These are phyloP conservation scores for Suillus ampliporus DNA, from an alignment of 768 basidiomycete genomes.

Conservation along the genomic window DNA sequence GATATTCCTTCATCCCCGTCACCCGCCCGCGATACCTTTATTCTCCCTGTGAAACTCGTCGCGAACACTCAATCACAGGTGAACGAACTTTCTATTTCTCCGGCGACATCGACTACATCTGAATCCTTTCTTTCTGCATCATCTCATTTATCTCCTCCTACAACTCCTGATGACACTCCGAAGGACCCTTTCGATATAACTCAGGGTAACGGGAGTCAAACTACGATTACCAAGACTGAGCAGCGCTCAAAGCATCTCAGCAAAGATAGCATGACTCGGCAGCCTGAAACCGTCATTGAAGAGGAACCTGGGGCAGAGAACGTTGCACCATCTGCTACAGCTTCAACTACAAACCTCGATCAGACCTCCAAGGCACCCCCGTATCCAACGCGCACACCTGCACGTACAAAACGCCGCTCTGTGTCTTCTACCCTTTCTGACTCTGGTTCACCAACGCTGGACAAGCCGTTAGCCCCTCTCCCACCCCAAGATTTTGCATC, in stretches of 20 bases:
- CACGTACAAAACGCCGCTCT: conserved; percentile 93
- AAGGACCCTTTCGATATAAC: conserved; percentile 50
- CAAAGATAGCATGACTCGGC: conserved; percentile 42
- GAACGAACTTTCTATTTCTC: conserved; percentile 47
- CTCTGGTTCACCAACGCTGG: conserved; percentile 53
- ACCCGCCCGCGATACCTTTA: conserved; percentile 36
- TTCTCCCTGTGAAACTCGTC: conserved; percentile 30
- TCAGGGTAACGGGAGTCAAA: conserved; percentile 55
- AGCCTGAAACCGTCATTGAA: conserved; percentile 58
- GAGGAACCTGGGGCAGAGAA: conserved; percentile 43
- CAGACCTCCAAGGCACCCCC: conserved; percentile 49
- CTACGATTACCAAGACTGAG: conserved; percentile 58
- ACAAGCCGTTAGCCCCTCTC: conserved; percentile 48
- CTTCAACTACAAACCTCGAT: conserved; percentile 32
- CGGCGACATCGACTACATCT: conserved; percentile 48
- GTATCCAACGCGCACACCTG: conserved; percentile 84
- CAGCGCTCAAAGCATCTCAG: conserved; percentile 29
- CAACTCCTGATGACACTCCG: conserved; percentile 57
- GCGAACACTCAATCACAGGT: conserved; percentile 20
- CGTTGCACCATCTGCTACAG: conserved; percentile 19
- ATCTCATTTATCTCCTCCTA: conserved; percentile 54
- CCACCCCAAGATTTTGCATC: conserved; percentile 63
- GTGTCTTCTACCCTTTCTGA: conserved; percentile 88
- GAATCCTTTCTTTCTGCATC: conserved; percentile 56
- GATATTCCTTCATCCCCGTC: conserved; percentile 37